These are phyloP conservation scores for Micromonas pusilla DNA, from an alignment of 139 green algal genomes.

Conservation along the genomic window DNA sequence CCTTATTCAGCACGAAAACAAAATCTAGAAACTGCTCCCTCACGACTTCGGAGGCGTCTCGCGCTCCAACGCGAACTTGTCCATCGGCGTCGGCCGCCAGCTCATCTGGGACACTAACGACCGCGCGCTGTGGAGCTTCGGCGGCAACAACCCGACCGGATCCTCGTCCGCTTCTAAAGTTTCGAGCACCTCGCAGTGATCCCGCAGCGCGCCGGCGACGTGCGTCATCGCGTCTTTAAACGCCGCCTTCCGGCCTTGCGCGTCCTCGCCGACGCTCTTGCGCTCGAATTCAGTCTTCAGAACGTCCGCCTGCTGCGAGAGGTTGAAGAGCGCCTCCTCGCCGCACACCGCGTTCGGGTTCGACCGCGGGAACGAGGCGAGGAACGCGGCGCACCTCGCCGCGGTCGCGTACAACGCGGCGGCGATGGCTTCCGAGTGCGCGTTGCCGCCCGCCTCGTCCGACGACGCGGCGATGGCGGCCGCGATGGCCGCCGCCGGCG, in stretches of 20 bases:
- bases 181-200: not conserved
- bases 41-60: too few relatives aligned
- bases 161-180: not conserved
- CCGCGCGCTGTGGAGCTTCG: not conserved
- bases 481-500: not conserved
- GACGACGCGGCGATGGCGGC: not conserved
- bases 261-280: not conserved
- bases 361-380: not conserved
- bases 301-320: not conserved
- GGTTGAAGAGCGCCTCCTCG: not conserved
- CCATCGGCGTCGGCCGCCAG: not conserved
- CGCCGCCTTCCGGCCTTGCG: not conserved
- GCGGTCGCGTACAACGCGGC: not conserved
- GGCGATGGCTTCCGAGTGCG: not conserved
- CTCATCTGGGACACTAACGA: not conserved
- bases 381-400: not conserved
- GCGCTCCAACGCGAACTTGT: too few relatives aligned
- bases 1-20: too few relatives aligned
- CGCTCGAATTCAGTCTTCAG: too few relatives aligned
- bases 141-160: too few relatives aligned
- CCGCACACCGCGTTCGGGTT: not conserved
- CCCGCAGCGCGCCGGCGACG: too few relatives aligned
- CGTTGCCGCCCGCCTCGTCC: slow-evolving; percentile 1
- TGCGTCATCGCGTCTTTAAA: too few relatives aligned
- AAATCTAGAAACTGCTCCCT: too few relatives aligned